These are phyloP conservation scores for Tulasnella sp. DNA, from an alignment of 768 basidiomycete genomes.

Conservation along the genomic window DNA sequence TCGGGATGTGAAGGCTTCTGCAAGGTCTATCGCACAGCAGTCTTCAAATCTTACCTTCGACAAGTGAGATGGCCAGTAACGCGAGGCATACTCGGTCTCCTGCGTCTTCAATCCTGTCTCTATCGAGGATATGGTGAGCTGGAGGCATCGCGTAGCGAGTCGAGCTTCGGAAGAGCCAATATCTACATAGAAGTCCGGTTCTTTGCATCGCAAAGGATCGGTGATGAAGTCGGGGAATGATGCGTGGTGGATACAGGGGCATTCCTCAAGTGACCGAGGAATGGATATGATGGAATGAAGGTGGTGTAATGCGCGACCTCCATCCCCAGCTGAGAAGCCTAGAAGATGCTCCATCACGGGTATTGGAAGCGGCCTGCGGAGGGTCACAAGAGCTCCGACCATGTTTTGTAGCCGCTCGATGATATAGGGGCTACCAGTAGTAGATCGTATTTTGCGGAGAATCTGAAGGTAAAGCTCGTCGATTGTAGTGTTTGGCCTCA, in stretches of 20 bases:
- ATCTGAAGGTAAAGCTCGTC: not conserved
- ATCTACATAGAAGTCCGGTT: not conserved
- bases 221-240: conserved; percentile 16
- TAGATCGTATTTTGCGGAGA: not conserved
- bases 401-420: not conserved
- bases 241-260: conserved; percentile 3
- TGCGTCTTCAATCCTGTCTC: too few species aligned
- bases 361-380: not conserved
- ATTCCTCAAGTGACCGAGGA: not conserved
- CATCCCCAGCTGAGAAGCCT: not conserved
- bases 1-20: too few species aligned
- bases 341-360: not conserved
- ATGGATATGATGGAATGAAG: conserved; percentile 2
- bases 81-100: too few species aligned
- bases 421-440: not conserved
- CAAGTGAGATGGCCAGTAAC: too few species aligned
- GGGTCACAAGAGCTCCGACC: not conserved
- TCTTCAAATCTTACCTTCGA: too few species aligned
- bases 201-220: not conserved
- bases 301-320: not conserved
- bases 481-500: not conserved
- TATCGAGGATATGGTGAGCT: too few species aligned
- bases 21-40: too few species aligned
- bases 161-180: not conserved
- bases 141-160: too few species aligned